Evolutionary conservation across 2,329 filamentous ascomycete species (phyloP).

Genomic region (Penicillium crustosum): DNA sequence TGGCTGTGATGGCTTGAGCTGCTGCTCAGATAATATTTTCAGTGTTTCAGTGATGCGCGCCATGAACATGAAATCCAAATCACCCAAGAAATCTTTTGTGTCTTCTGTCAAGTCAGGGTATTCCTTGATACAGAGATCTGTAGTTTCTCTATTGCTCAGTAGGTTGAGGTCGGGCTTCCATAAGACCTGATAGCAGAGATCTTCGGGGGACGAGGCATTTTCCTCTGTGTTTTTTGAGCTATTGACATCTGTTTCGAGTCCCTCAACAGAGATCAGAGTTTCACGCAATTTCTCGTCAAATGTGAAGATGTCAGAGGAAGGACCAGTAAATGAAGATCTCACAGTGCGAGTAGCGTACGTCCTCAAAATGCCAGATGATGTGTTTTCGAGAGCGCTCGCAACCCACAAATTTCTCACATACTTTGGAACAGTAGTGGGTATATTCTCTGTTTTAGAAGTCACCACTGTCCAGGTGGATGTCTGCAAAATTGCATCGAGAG

Average conservation of each 20-base stretch:
- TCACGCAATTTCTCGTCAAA: not conserved
- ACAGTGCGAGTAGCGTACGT: not conserved
- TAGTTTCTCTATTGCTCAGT: not conserved
- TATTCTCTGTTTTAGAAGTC: not conserved
- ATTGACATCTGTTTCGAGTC: not conserved
- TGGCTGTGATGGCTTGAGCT: not conserved
- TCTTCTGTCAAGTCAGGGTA: not conserved
- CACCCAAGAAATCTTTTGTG: not conserved
- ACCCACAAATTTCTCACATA: not conserved
- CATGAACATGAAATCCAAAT: not conserved
- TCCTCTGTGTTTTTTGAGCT: not conserved
- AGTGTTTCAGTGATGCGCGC: not conserved
- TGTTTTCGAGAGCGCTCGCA: not conserved
- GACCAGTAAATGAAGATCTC: not conserved
- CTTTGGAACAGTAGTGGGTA: not conserved
- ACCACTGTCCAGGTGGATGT: not conserved
- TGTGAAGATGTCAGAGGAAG: not conserved
- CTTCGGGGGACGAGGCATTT: not conserved
- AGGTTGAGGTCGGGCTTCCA: slow-evolving; percentile 15
- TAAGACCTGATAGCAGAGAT: not conserved
- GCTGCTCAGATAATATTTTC: not conserved
- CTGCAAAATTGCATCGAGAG: slow-evolving; percentile 13
- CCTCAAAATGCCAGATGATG: not conserved
- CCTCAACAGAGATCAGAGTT: not conserved
- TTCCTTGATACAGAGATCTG: not conserved